Evolutionary conservation across 2,329 filamentous ascomycete species (phyloP).

Genomic region (Fusarium falciforme): DNA sequence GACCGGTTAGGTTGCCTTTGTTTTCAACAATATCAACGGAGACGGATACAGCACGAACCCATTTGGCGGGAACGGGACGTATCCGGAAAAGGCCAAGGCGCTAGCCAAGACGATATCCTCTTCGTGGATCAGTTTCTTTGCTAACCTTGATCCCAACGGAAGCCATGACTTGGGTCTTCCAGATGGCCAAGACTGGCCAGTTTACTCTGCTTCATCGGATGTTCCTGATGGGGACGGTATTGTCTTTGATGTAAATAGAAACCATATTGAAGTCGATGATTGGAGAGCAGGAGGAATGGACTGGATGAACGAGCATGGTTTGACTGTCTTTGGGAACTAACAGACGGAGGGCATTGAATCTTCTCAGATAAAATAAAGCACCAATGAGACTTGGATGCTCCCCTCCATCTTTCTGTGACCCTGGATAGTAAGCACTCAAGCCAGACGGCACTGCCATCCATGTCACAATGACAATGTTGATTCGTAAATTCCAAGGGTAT

Average conservation of each 20-base stretch:
- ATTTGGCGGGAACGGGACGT: conserved; percentile 44
- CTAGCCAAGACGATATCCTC: conserved; percentile 45
- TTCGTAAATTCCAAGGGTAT: neutral
- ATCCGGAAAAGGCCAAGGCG: conserved; percentile 37
- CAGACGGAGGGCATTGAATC: neutral
- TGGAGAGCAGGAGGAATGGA: conserved; percentile 45
- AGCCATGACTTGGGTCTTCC: conserved; percentile 1
- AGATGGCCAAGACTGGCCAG: conserved; percentile 41
- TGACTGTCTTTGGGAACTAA: conserved; percentile 44
- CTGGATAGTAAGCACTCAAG: neutral
- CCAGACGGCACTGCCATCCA: neutral
- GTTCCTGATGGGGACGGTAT: conserved; percentile 40
- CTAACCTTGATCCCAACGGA: conserved; percentile 43
- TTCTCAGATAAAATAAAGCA: no score
- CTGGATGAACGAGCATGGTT: conserved; percentile 44
- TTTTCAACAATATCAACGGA: conserved; percentile 52
- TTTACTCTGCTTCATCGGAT: conserved; percentile 29
- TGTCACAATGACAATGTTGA: neutral
- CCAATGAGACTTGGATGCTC: no score
- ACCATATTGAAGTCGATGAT: conserved; percentile 43
- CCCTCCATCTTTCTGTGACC: neutral
- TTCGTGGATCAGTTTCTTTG: conserved; percentile 49
- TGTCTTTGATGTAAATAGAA: conserved; percentile 44
- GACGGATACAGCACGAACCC: conserved; percentile 47
- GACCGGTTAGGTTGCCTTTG: conserved; percentile 50